Evolutionary conservation across 2,329 filamentous ascomycete species (phyloP).

Genomic region (Cercospora berteroae): DNA sequence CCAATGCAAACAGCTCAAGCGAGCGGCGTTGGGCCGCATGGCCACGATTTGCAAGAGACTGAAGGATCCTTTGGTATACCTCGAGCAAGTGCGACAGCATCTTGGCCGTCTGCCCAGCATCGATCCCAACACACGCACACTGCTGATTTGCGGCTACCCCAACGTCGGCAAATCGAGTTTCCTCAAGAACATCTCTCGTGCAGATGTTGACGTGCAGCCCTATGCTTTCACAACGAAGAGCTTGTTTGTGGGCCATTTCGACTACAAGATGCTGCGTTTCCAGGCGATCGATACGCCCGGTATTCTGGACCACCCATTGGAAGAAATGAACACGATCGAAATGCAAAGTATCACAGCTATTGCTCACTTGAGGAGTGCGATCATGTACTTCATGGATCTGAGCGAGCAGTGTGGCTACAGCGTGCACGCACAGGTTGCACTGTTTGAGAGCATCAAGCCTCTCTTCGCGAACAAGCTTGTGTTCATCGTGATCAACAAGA

Average conservation of each 20-base stretch:
- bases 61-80: constrained; percentile 90
- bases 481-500: constrained; percentile 97
- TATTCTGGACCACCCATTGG: constrained; percentile 93
- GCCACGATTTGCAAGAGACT: constrained; percentile 92
- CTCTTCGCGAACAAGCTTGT: constrained; percentile 97
- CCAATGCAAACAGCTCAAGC: constrained; percentile 99
- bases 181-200: constrained; percentile 83
- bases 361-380: constrained; percentile 90
- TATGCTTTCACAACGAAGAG: constrained; percentile 99
- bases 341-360: constrained; percentile 99
- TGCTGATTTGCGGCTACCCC: constrained; percentile 95
- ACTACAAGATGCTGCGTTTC: constrained; percentile 89
- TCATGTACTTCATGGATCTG: constrained; percentile 97
- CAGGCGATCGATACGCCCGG: constrained; percentile 98
- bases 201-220: constrained; percentile 94
- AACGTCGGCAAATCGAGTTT: constrained; percentile 98
- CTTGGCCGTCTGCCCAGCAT: constrained; percentile 96
- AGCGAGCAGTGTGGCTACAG: constrained; percentile 96
- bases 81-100: constrained; percentile 96
- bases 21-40: constrained; percentile 94
- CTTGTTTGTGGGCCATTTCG: constrained; percentile 95
- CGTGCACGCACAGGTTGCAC: constrained; percentile 84
- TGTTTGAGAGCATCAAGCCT: constrained; percentile 96
- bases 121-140: constrained; percentile 92
- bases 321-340: constrained; percentile 99